These are phyloP conservation scores for Tuber microsphaerosporum DNA, from an alignment of 495 filamentous ascomycete genomes.

Conservation along the genomic window DNA sequence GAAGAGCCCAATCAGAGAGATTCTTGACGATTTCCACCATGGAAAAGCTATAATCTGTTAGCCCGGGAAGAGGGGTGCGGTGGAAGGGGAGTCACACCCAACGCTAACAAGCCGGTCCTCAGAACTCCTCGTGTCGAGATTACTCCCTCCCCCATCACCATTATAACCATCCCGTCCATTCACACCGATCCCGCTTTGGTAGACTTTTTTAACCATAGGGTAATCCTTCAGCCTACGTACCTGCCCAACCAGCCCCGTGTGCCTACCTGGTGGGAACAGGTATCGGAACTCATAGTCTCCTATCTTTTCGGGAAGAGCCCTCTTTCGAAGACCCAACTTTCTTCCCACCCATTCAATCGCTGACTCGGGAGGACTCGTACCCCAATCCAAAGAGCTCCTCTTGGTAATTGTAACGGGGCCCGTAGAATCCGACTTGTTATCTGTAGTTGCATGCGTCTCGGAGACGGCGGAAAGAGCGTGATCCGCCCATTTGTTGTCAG, in stretches of 20 bases:
- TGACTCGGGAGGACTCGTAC: not conserved
- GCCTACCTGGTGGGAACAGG: conserved; percentile 33
- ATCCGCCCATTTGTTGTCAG: conserved; percentile 47
- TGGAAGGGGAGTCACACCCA: conserved; percentile 50
- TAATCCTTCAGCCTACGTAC: conserved; percentile 31
- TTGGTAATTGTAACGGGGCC: not conserved
- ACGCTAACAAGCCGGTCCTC: conserved; percentile 50
- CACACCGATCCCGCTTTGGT: conserved; percentile 23
- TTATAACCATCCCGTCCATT: conserved; percentile 19
- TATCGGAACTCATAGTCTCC: conserved; percentile 36
- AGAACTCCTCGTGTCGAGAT: conserved; percentile 51
- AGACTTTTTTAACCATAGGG: conserved; percentile 26
- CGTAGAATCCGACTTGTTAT: conserved; percentile 2
- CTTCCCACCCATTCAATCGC: conserved; percentile 22
- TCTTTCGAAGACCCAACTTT: conserved; percentile 20
- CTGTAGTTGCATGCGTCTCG: conserved; percentile 10
- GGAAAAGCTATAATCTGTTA: conserved; percentile 22
- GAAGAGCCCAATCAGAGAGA: conserved; percentile 69
- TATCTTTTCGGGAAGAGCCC: conserved; percentile 10
- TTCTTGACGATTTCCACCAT: conserved; percentile 22
- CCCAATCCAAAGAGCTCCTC: conserved; percentile 12
- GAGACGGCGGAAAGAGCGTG: conserved; percentile 11
- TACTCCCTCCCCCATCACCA: conserved; percentile 37
- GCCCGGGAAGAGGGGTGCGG: conserved; percentile 12
- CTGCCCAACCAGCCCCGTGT: conserved; percentile 22